These are phyloP conservation scores for Heracleum sosnowskyi DNA, from an alignment of 129 eudicot species.

Conservation along the genomic window DNA sequence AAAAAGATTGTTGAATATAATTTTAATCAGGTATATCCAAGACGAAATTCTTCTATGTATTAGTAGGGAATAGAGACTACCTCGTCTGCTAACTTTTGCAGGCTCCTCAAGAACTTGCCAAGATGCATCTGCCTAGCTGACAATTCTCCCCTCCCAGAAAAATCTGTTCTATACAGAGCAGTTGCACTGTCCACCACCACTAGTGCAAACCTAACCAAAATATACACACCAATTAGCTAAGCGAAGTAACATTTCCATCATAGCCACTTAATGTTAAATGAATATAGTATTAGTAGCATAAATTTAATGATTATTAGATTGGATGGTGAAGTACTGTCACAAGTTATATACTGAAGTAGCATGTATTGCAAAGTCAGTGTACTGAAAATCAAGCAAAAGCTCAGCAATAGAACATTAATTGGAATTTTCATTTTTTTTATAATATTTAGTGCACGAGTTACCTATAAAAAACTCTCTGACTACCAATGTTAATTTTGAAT, in stretches of 20 bases:
- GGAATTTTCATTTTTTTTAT: not conserved
- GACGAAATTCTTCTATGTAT: not conserved
- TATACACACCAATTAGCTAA: not conserved
- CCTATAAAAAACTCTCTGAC: not conserved
- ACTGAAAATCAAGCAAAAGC: not conserved
- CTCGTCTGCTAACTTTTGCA: constrained; percentile 94
- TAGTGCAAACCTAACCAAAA: constrained; percentile 59
- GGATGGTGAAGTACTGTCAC: not conserved
- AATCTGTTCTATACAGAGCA: constrained; percentile 91
- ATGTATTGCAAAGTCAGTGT: not conserved
- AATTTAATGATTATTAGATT: not conserved
- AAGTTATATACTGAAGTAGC: not conserved
- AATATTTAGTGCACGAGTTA: not conserved
- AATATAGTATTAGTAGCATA: not conserved
- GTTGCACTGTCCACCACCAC: constrained; percentile 98
- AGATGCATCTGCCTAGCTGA: constrained; percentile 98
- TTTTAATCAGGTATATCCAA: not conserved
- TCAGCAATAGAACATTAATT: not conserved
- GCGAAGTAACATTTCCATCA: not conserved
- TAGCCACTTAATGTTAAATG: not conserved
- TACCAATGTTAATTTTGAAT: not conserved
- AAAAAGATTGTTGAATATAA: not conserved
- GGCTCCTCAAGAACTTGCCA: constrained; percentile 93
- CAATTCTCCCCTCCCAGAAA: constrained; percentile 92
- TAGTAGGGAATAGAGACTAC: constrained; percentile 19